Base-by-base conservation (phyloP, 2,329 filamentous ascomycete genomes). In the Cadophora malorum region DNA sequence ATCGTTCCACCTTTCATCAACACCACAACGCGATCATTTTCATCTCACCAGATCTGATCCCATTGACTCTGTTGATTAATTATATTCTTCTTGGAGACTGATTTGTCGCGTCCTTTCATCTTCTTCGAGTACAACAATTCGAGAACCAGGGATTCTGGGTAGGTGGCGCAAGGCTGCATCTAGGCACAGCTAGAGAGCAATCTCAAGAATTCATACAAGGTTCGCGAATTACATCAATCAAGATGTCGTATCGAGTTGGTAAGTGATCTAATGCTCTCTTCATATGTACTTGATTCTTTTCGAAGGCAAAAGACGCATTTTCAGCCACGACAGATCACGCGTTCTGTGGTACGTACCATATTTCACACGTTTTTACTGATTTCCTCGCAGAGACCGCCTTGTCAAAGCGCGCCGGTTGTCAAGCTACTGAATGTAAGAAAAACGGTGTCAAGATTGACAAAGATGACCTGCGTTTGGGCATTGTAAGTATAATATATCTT, bases 401-500 rank as follows among this genome's bases (percentile, higher is more conserved):
- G 56, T 91, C 86, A 77, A 87, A 85, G 74, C 91, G 94, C 67
- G 92, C 94, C 64, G 87, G 82, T 62, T 98, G 94, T 82, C 85
- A 89, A 70, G 90, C 67, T 1, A 83, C 82, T 5, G 83, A 89
- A 70, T 97, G 95, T 84, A 94, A 94, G 79, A 84, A 91, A 2
- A 81, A 80, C 1, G 82, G 77, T 1, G 77, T 85, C 75, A 97
- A 97, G 81, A 93, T 97, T 76, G 73, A 76, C 31, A 97, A 97
- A 81, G 93, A 90, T 66, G 88, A 93, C 72, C 81, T 97, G 2
- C 91, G 95, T 65, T 86, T 94, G 64, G 95, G 92, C 52, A 85
- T 85, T 25, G 63, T 64, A 52, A 56, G 63, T 21, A 28, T 12
- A 31, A 23, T 41, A n/a, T 65, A 7, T 9, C 31, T n/a, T 19